Percentiles rank a stretch among this genome's conserved stretches.
Evolutionary conservation across 257 asterid species (phyloP).

Genomic region (Nicotiana noctiflora): DNA sequence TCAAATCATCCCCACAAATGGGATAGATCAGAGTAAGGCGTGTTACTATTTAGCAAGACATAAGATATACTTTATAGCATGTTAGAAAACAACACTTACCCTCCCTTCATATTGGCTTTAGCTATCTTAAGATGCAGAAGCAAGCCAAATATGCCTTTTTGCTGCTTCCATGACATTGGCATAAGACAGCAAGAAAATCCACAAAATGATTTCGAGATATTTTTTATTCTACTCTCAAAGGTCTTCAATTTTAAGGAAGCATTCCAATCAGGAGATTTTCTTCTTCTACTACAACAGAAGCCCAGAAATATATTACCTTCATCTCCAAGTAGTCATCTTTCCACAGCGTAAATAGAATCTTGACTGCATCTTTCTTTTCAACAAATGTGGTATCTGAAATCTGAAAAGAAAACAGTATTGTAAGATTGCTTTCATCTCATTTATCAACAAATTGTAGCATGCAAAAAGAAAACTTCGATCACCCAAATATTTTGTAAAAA

Average conservation of each 20-base stretch:
- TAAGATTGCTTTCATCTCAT: slow-evolving; percentile 6
- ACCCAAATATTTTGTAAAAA: not conserved
- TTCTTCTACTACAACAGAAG: not conserved
- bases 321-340: slow-evolving; percentile 67
- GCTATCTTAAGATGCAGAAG: not conserved
- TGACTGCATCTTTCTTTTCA: slow-evolving; percentile 66
- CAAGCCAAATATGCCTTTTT: not conserved
- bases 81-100: not conserved
- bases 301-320: slow-evolving; percentile 46
- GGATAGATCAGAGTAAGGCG: not conserved
- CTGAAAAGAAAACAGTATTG: slow-evolving; percentile 25
- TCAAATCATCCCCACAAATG: not conserved
- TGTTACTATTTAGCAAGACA: not conserved
- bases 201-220: not conserved
- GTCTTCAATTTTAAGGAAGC: not conserved
- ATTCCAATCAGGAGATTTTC: not conserved
- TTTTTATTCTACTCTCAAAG: not conserved
- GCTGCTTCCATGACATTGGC: not conserved
- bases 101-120: not conserved
- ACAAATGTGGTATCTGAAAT: slow-evolving; percentile 69
- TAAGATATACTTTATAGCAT: not conserved
- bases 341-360: slow-evolving; percentile 73
- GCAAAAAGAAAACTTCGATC: not conserved
- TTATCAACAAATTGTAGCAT: not conserved
- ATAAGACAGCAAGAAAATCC: slow-evolving; percentile 1